Evolutionary conservation across 225 moss, liverwort and hornwort species (phyloP), one percentile per base, ranked within the genome.

Genomic region (Rhytidiadelphus loreus): DNA sequence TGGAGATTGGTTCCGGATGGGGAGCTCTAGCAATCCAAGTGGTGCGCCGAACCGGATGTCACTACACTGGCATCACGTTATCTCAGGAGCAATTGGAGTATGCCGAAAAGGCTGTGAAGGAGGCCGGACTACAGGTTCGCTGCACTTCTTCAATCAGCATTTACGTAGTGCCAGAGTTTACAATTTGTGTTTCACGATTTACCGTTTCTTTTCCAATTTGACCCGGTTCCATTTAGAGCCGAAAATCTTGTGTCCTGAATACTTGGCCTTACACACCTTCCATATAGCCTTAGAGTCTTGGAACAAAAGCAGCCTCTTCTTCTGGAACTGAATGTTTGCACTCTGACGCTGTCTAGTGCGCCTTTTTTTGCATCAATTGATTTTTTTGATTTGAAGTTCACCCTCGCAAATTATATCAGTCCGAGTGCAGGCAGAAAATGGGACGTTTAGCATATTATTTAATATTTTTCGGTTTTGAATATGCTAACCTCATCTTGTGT

Each of bases 1-100:
- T 95, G 50, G 97, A 97, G 88, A 92, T 97, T 33, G 97, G 97
- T 55, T 95, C 72, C 65, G 97, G 97, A 72, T 97, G 95, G 97
- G 97, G 97, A 89, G 93, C 95, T 81, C 89, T 97, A 71, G 96
- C 97, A 28, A 83, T 95, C 20, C 96, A 96, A 73, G 22, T 95
- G 64, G 97, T 97, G 50, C 92, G 88, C 68, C 92, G 94, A 35
- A 95, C 94, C 2, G 97, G 96, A 30, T 97, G 96, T 83, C 89
- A 88, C 19, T 96, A 95, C 90, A 96, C 93, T 29, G 96, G 96
- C 86, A 95, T 98, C 64, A 97, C 96, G 8, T 87, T 97, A 77
- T 98, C 98, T 25, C 84, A 93, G 55, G 93, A 97, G 88, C 98
- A 98, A 77, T 91, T 98, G 33, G 90, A 90, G 46, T 95, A 92